Evolutionary conservation across 805 yeast species (phyloP).

Genomic region (Lachancea kluyveri): DNA sequence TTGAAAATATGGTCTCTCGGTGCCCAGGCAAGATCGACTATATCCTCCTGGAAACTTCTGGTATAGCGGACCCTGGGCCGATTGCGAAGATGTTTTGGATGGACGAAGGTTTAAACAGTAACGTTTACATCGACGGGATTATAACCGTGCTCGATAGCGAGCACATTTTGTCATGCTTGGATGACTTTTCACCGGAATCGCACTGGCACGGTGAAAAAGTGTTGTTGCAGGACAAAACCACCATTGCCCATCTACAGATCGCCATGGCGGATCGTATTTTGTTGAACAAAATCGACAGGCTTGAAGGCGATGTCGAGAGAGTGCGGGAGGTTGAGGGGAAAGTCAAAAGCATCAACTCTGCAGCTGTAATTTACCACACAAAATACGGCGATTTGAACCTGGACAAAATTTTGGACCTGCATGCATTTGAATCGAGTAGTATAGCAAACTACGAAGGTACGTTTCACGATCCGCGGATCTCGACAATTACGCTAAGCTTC

Average conservation of each 20-base stretch:
- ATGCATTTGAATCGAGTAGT: constrained; percentile 56
- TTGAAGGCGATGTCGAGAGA: constrained; percentile 23
- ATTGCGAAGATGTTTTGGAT: constrained; percentile 97
- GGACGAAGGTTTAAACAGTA: constrained; percentile 80
- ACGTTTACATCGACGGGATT: constrained; percentile 86
- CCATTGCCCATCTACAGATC: constrained; percentile 85
- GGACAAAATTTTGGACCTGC: constrained; percentile 61
- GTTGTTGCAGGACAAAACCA: constrained; percentile 37
- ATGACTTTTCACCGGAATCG: constrained; percentile 55
- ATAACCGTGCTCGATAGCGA: constrained; percentile 78
- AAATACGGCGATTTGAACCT: constrained; percentile 68
- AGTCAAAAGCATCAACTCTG: constrained; percentile 48
- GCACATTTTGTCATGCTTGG: constrained; percentile 58
- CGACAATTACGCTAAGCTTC: constrained; percentile 47
- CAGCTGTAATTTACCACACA: constrained; percentile 63
- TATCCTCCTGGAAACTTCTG: constrained; percentile 90
- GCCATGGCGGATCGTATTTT: constrained; percentile 83
- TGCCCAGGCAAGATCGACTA: constrained; percentile 75
- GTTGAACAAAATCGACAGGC: constrained; percentile 69
- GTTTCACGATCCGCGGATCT: constrained; percentile 46
- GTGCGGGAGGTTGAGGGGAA: constrained; percentile 32
- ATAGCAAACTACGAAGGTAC: constrained; percentile 14
- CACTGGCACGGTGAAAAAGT: constrained; percentile 55
- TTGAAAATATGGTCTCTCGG: constrained; percentile 74
- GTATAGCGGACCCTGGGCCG: constrained; percentile 97